Percentiles rank a stretch among this genome's conserved stretches.
Evolutionary conservation across 2,329 filamentous ascomycete species (phyloP).

Genomic region (Colletotrichum sp.): DNA sequence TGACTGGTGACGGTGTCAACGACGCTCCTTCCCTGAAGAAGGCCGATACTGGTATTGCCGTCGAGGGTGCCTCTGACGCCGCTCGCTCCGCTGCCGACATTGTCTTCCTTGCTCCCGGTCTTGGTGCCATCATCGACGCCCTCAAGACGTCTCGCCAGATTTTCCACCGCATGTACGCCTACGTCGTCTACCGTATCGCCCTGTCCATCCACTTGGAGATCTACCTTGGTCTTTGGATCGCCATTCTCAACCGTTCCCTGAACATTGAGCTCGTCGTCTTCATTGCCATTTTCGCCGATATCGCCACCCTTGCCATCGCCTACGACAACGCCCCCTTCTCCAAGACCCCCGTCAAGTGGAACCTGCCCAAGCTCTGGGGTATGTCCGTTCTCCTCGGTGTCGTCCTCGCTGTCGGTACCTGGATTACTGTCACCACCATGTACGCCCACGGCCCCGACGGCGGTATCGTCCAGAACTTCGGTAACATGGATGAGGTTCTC

Average conservation of each 20-base stretch:
- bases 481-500: constrained; percentile 79
- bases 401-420: constrained; percentile 82
- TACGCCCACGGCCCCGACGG: constrained; percentile 70
- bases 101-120: constrained; percentile 89
- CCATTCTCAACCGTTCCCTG: constrained; percentile 81
- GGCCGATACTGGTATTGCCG: constrained; percentile 95
- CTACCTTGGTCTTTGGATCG: constrained; percentile 91
- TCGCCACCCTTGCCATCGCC: constrained; percentile 89
- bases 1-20: constrained; percentile 97
- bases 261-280: constrained; percentile 91
- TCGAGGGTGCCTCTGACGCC: constrained; percentile 90
- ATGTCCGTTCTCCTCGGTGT: constrained; percentile 86
- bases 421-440: constrained; percentile 90
- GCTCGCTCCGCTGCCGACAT: constrained; percentile 92
- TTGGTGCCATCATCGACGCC: constrained; percentile 91
- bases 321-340: constrained; percentile 77
- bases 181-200: constrained; percentile 94
- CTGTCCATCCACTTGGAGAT: constrained; percentile 90
- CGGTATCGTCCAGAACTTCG: constrained; percentile 90
- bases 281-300: constrained; percentile 93
- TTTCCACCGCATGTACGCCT: constrained; percentile 96
- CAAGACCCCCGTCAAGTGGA: constrained; percentile 79
- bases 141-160: constrained; percentile 94
- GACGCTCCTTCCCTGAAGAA: constrained; percentile 92
- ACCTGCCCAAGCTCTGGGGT: constrained; percentile 91